Evolutionary conservation across 106 monocot species (phyloP).

Genomic region (Amphibolis antarctica): DNA sequence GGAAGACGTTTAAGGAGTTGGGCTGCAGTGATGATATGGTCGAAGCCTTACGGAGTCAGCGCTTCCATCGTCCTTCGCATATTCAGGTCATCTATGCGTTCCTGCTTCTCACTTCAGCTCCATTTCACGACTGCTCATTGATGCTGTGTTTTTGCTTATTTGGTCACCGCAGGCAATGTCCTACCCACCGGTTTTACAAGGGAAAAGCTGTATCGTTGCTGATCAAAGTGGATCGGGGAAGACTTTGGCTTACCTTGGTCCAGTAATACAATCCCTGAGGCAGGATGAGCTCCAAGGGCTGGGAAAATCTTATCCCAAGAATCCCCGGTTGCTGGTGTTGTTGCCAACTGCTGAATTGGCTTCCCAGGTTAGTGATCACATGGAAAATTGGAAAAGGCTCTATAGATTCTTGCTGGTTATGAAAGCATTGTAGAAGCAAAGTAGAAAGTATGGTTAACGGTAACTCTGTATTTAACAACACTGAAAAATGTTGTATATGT

Average conservation of each 20-base stretch:
- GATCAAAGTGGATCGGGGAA: slow-evolving; percentile 99
- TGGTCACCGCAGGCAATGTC: slow-evolving; percentile 55
- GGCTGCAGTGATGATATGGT: slow-evolving; percentile 67
- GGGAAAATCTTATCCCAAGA: slow-evolving; percentile 35
- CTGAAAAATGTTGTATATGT: too few species aligned
- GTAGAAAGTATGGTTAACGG: too few species aligned
- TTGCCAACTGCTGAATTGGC: slow-evolving; percentile 93
- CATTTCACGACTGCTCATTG: too few species aligned
- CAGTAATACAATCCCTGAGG: slow-evolving; percentile 60
- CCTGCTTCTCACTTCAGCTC: too few species aligned
- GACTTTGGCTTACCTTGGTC: slow-evolving; percentile 84
- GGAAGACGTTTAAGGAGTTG: slow-evolving; percentile 58
- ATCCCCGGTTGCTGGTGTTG: slow-evolving; percentile 62
- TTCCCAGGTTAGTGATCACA: slow-evolving; percentile 56
- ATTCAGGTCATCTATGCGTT: slow-evolving; percentile 48
- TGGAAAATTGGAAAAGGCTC: too few species aligned
- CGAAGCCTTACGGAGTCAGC: slow-evolving; percentile 27
- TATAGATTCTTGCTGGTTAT: too few species aligned
- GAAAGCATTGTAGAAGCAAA: too few species aligned
- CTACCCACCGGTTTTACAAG: slow-evolving; percentile 52
- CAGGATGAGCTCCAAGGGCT: slow-evolving; percentile 67
- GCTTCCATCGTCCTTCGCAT: slow-evolving; percentile 64
- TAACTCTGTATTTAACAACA: too few species aligned
- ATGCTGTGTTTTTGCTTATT: neutral
- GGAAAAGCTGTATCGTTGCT: slow-evolving; percentile 84